Base-by-base conservation (phyloP, 768 basidiomycete species). In the Chlorophyllum brunneum region DNA sequence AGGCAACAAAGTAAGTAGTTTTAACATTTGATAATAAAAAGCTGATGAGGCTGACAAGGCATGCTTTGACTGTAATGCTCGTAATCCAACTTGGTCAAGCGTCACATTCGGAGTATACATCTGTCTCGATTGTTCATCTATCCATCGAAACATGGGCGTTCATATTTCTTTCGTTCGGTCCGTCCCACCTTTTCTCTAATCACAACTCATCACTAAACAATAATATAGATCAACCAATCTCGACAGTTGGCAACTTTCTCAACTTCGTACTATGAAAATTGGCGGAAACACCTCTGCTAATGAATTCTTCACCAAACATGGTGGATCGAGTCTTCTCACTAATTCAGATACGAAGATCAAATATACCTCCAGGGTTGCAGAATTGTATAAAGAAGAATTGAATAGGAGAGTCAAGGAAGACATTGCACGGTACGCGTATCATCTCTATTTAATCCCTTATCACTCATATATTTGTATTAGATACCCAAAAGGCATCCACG, bases 111-210 rank as follows among this genome's bases (percentile, higher is more conserved):
- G 92, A 29, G 85, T 98, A 11, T 98, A 98, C 70, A 94, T 99
- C 63, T 99, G 97, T 65, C 75, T 98, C 27, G 95, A 99, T 54
- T 99, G 97, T 76, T 98, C 95, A 4, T 89, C 88, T 58, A 73
- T 88, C 11, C 97, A 99, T 70, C 78, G 97, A 48, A 98, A 95
- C 67, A 86, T 98, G 83, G 97, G 97, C 61, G 95, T 98, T 20
- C 97, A 99, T 66, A 94, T 99, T 68, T 90, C 85, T 57, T 99
- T 99, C 62, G 95, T 99, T 37, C 76, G 95, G 92, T 94, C 85
- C 68, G 8, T 39, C 45, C 10, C 24, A 50, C 15, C 5, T 13
- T 23, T 27, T 26, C 29, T 23, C 26, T 13, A 11, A 34, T 33
- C 27, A 13, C 6, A n/a, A 1, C 43, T 18, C 34, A 2, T 18